A percentile compares a stretch with the other conserved stretches of the same genome.
Evolutionary conservation across 2,329 filamentous ascomycete species (phyloP).

Genomic region (Pestalotiopsis sp.): DNA sequence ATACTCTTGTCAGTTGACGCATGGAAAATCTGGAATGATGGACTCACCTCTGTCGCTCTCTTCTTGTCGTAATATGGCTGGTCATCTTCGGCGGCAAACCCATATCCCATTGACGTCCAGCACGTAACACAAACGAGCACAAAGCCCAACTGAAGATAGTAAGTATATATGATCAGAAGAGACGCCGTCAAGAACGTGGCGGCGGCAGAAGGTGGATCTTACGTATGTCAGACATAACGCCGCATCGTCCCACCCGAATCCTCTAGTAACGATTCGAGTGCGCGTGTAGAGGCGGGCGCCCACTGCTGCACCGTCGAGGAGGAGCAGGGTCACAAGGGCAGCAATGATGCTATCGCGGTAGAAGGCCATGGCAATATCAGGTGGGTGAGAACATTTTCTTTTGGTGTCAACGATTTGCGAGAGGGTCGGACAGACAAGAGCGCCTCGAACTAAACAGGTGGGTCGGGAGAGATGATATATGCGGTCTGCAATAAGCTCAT

Average conservation of each 20-base stretch:
- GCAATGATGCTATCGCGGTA: slow-evolving; percentile 25
- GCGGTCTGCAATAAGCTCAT: neutral
- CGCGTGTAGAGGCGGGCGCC: slow-evolving; percentile 31
- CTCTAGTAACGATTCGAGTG: slow-evolving; percentile 25
- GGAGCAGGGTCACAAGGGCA: slow-evolving; percentile 28
- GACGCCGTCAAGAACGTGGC: slow-evolving; percentile 15
- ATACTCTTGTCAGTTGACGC: neutral
- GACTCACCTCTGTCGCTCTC: slow-evolving; percentile 20
- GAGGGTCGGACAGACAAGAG: neutral
- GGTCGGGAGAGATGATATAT: neutral
- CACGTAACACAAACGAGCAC: slow-evolving; percentile 29
- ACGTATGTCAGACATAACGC: slow-evolving; percentile 31
- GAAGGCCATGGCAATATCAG: neutral
- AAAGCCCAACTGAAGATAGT: slow-evolving; percentile 25
- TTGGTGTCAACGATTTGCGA: neutral
- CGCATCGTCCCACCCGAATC: slow-evolving; percentile 33
- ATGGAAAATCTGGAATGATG: neutral
- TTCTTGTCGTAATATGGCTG: slow-evolving; percentile 26
- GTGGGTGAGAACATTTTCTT: neutral
- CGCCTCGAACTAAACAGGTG: neutral
- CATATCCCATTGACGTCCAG: slow-evolving; percentile 32
- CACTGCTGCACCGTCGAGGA: slow-evolving; percentile 27
- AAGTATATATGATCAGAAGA: neutral
- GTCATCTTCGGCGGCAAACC: slow-evolving; percentile 28
- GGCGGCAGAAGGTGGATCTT: slow-evolving; percentile 5